Evolutionary conservation across 2,329 filamentous ascomycete genomes (phyloP), one percentile per base, ranked within the genome.

Genomic region (Cercospora zeina): DNA sequence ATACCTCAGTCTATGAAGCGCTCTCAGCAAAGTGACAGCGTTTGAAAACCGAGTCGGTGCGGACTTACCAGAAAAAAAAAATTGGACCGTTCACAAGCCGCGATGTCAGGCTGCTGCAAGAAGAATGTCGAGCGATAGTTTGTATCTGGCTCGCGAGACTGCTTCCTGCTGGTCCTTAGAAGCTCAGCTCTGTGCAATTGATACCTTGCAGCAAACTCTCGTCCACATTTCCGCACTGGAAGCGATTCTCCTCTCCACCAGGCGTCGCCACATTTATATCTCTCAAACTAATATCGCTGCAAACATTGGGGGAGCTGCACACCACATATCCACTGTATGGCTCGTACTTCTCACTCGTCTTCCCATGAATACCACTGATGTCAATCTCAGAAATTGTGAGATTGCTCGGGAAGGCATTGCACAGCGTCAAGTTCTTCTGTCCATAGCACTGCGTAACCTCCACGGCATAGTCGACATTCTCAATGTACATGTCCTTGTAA

Each of bases 371-470:
- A 65, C 86, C 82, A 63, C 78, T 82, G 69, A 87, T 83, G 4
- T 77, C 75, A 51, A 87, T 75, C 63, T 86, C 80, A 16, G 78
- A 78, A 65, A 86, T 85, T 10, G 79, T 83, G 62, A 86, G 70
- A 13, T 78, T 80, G 39, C 82, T 83, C 2, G 85, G 85, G 68
- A 77, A 84, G 72, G 83, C 68, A 47, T 83, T 80, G 75, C 85
- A 88, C n/a, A 87, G 78, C 2, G 84, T 86, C 54, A 83, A 70
- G 69, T 88, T 87, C 63, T 78, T 82, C 74, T 87, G 84, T 8
- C 84, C 84, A 63, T 87, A 87, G 77, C 85, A 88, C 71, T 88
- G 85, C n/a, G 85, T 85, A 53, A 87, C 77, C 63, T 86, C 83
- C 65, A 88, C 84, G 2, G 84, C 84, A 68, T 85, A 87, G 70